phyloP scores from a whole-genome alignment of 345 rosid species.

The Cardiospermum halicacabum region DNA sequence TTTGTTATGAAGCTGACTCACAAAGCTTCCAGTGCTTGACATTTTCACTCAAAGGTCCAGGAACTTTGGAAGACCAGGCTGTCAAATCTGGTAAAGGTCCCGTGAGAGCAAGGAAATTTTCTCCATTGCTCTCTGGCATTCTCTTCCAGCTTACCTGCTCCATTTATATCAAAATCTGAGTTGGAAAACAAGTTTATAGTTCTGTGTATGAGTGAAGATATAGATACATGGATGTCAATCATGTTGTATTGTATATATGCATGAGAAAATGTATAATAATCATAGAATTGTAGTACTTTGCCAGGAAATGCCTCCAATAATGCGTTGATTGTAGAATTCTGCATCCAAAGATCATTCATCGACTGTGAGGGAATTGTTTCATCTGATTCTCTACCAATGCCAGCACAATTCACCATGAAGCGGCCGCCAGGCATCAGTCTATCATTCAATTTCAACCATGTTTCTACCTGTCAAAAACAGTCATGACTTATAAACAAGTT shows the following conservation, averaged over 20 bases:
- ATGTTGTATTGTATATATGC: background rate
- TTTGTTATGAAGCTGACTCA: conserved; percentile 17
- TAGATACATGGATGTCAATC: background rate
- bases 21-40: conserved; percentile 71
- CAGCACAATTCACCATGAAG: conserved; percentile 83
- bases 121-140: conserved; percentile 41
- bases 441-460: conserved; percentile 58
- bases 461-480: conserved; percentile 35
- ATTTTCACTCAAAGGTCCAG: conserved; percentile 38
- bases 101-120: conserved; percentile 64
- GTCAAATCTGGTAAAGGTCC: conserved; percentile 61
- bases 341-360: conserved; percentile 35
- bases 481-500: background rate
- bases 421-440: conserved; percentile 70
- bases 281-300: conserved; percentile 34
- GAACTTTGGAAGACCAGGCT: conserved; percentile 58
- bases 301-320: conserved; percentile 64
- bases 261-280: background rate
- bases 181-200: background rate
- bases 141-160: conserved; percentile 70
- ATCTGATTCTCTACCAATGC: conserved; percentile 32
- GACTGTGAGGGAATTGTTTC: conserved; percentile 19
- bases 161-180: conserved; percentile 11
- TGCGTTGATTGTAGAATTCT: conserved; percentile 59
- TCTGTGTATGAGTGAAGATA: background rate